Evolutionary conservation across 2,329 filamentous ascomycete genomes (phyloP).

Genomic region (Penicillium brasilianum): DNA sequence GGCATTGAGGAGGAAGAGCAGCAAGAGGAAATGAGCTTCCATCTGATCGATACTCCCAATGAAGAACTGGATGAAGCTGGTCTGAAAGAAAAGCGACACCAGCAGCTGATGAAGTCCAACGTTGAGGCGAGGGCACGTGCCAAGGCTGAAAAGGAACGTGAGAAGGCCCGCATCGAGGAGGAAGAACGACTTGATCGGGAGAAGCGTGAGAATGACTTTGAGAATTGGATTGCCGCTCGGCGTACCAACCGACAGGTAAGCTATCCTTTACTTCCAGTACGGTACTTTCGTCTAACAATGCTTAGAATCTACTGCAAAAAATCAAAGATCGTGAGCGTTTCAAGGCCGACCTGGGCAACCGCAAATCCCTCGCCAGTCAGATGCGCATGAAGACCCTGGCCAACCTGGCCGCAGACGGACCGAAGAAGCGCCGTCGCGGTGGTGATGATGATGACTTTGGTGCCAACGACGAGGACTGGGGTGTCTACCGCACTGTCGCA

Average conservation of each 20-base stretch:
- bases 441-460: constrained; percentile 96
- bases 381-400: constrained; percentile 98
- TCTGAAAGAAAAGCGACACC: constrained; percentile 89
- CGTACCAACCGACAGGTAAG: constrained; percentile 68
- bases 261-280: neutral
- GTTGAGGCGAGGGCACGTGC: constrained; percentile 91
- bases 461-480: constrained; percentile 97
- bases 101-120: constrained; percentile 91
- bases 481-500: constrained; percentile 90
- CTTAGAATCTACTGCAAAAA: constrained; percentile 70
- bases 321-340: constrained; percentile 94
- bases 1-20: constrained; percentile 84
- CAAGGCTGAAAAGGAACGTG: constrained; percentile 92
- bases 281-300: constrained; percentile 31
- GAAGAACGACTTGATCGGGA: constrained; percentile 84
- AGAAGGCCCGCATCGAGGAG: constrained; percentile 82
- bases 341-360: constrained; percentile 92
- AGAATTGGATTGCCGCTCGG: constrained; percentile 84
- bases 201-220: constrained; percentile 79
- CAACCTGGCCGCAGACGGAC: constrained; percentile 89
- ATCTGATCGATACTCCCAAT: constrained; percentile 85
- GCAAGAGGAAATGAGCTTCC: constrained; percentile 78
- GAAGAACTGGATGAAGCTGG: constrained; percentile 91
- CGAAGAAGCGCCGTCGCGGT: constrained; percentile 81
- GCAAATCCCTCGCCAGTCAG: constrained; percentile 93